Base-by-base conservation (phyloP, 2,329 filamentous ascomycete genomes). In the Capronia coronata region DNA sequence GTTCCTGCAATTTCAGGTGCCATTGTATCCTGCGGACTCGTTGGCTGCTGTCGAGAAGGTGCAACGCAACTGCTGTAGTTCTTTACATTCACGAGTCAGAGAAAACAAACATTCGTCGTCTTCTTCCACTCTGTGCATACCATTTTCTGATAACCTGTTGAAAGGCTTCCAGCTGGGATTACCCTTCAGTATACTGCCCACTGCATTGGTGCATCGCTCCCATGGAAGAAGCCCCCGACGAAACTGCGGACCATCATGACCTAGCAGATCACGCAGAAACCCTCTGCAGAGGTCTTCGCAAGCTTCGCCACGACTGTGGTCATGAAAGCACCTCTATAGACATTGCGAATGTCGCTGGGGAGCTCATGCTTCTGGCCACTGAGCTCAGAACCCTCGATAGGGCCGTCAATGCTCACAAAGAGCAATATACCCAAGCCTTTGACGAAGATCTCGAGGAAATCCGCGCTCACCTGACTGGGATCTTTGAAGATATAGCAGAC, bases 401-500 rank as follows among this genome's bases (percentile, higher is more conserved):
- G 23, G 57, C 52, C n/a, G 48, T 61, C 14, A 46, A 32, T 16
- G 30, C 40, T 10, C 49, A 59, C 30, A 35, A 48, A 23, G 43
- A 47, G 3, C 50, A 53, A 25, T 62, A 61, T 41, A 61, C 59
- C n/a, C 30, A 49, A 14, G 54, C 51, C 2, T 62, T 62, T 47
- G 29, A 40, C 14, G 43, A 60, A 43, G 59, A 62, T 46, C 49
- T 62, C 2, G 23, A 37, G 9, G 59, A 61, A 29, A 55, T 62
- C 27, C 43, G 38, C 14, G 30, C 21, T 22, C 55, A 62, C 34
- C 47, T 61, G 9, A 43, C 45, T 13, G 43, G 47, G 2, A 53
- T 61, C 29, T 59, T 60, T 27, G 59, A 61, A 19, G 59, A 62
- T 19, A 53, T 59, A 18, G 49, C 41, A 11, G 59, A 61, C 19